Percentiles rank a stretch among this genome's conserved stretches.
phyloP scores from a whole-genome alignment of 2,329 filamentous ascomycete species.

The Karstenula rhodostoma region DNA sequence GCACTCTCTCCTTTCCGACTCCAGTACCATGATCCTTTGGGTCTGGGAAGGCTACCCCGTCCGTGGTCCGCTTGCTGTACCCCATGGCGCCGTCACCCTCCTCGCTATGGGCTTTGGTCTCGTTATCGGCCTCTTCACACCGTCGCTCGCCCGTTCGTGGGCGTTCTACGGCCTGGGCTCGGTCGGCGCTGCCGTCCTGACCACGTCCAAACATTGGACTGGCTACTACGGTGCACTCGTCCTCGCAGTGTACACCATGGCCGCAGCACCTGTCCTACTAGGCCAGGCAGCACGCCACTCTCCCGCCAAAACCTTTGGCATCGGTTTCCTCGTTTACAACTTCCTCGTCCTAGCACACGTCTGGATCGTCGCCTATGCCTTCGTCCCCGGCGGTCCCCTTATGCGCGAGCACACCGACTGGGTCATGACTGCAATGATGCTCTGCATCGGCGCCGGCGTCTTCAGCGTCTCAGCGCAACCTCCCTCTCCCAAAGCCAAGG shows the following conservation, averaged over 20 bases:
- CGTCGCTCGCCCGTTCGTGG: slow-evolving; percentile 78
- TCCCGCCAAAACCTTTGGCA: slow-evolving; percentile 81
- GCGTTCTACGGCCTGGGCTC: slow-evolving; percentile 79
- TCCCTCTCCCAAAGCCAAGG: slow-evolving; percentile 48
- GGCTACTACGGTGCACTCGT: slow-evolving; percentile 86
- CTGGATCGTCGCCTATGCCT: slow-evolving; percentile 98
- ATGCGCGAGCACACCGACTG: slow-evolving; percentile 95
- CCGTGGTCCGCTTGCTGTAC: slow-evolving; percentile 83
- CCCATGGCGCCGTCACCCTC: slow-evolving; percentile 89
- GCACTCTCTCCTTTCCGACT: slow-evolving; percentile 93
- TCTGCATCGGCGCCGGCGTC: slow-evolving; percentile 83
- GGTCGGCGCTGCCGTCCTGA: slow-evolving; percentile 79
- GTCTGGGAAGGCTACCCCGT: slow-evolving; percentile 97
- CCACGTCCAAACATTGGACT: slow-evolving; percentile 80
- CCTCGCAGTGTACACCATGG: slow-evolving; percentile 82
- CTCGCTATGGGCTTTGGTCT: slow-evolving; percentile 86
- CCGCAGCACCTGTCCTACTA: slow-evolving; percentile 77
- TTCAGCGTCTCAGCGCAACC: slow-evolving; percentile 70
- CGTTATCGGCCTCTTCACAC: slow-evolving; percentile 76
- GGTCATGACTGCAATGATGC: slow-evolving; percentile 89
- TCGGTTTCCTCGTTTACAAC: slow-evolving; percentile 92
- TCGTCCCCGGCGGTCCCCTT: slow-evolving; percentile 91
- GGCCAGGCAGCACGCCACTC: slow-evolving; percentile 77
- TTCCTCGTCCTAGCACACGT: slow-evolving; percentile 96
- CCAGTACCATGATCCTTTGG: slow-evolving; percentile 99